phyloP scores from a whole-genome alignment of 257 asterid genomes.

The Avicennia marina region DNA sequence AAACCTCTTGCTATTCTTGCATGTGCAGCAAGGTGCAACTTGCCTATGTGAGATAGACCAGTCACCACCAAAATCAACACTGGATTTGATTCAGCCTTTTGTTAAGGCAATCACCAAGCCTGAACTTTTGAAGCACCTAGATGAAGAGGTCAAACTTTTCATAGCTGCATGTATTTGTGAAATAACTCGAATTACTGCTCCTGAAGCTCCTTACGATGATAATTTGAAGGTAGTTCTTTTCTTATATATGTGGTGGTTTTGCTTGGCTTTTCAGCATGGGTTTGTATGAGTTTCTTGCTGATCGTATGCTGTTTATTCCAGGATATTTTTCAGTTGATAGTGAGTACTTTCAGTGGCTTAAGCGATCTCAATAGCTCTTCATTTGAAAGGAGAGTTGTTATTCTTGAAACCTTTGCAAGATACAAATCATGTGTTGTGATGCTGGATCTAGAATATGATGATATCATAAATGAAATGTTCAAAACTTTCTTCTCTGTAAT shows the following conservation, averaged over 20 bases:
- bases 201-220: conserved; percentile 89
- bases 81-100: conserved; percentile 83
- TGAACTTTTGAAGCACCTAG: conserved; percentile 88
- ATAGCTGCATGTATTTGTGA: conserved; percentile 95
- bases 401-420: conserved; percentile 91
- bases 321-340: conserved; percentile 88
- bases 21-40: conserved; percentile 82
- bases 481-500: conserved; percentile 67
- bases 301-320: conserved; percentile 35
- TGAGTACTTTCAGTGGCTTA: conserved; percentile 87
- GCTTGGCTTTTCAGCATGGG: conserved; percentile 6
- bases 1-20: conserved; percentile 16
- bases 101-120: conserved; percentile 70
- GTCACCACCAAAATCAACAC: conserved; percentile 64
- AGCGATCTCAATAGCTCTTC: conserved; percentile 65
- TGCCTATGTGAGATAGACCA: conserved; percentile 87
- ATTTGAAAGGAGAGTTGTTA: conserved; percentile 89
- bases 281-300: conserved; percentile 14
- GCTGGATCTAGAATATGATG: conserved; percentile 98
- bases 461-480: conserved; percentile 86
- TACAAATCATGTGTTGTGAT: conserved; percentile 93
- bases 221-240: conserved; percentile 74
- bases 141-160: conserved; percentile 83
- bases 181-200: conserved; percentile 96
- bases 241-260: no score